Conservation (phyloP, 2,329 filamentous ascomycete genomes). For the Apiospora pterosperma region DNA sequence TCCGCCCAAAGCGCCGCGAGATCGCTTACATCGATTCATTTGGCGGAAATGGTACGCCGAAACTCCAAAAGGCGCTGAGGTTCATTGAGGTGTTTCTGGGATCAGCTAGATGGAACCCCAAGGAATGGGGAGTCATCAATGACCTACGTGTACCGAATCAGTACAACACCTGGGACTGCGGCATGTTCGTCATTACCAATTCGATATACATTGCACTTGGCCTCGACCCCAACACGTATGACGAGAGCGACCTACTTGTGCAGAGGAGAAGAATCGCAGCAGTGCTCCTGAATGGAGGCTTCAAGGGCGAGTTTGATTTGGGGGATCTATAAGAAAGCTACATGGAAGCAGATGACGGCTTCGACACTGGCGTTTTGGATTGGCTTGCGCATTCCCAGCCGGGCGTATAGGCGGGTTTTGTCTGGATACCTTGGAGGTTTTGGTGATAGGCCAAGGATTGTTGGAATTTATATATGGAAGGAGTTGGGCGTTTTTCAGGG, state of each 20-base stretch:
- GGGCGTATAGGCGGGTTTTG: not conserved
- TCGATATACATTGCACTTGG: constrained; percentile 59
- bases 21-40: constrained; percentile 72
- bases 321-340: constrained; percentile 26
- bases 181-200: constrained; percentile 74
- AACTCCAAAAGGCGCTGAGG: constrained; percentile 39
- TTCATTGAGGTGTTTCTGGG: constrained; percentile 59
- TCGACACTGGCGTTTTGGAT: not conserved
- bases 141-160: constrained; percentile 53
- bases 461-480: not conserved
- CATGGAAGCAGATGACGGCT: not conserved
- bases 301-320: constrained; percentile 56
- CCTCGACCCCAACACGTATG: constrained; percentile 48
- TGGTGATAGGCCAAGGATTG: not conserved
- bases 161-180: constrained; percentile 69
- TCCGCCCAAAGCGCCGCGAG: constrained; percentile 57
- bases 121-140: constrained; percentile 56
- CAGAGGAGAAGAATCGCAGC: constrained; percentile 62
- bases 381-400: constrained; percentile 4
- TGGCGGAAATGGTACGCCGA: constrained; percentile 35
- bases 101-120: constrained; percentile 43
- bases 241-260: constrained; percentile 50
- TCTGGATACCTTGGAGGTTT: not conserved
- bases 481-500: constrained; percentile 1
- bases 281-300: constrained; percentile 65